Evolutionary conservation across 768 basidiomycete species (phyloP).

Genomic region (Hericium erinaceus): DNA sequence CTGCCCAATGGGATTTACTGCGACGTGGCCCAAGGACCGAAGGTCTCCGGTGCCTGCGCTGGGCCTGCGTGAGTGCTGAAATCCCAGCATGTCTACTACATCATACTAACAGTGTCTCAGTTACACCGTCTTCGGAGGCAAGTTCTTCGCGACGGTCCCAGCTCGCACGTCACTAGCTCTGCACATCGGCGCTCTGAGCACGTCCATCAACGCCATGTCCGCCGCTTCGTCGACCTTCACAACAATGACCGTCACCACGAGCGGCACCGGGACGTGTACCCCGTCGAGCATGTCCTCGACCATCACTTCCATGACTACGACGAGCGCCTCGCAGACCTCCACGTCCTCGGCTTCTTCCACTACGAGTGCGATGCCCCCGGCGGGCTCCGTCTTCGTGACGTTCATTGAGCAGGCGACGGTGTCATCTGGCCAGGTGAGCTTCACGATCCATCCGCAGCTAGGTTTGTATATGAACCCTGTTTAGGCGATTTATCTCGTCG

Average conservation of each 20-base stretch:
- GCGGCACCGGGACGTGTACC: not conserved
- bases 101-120: conserved; percentile 6
- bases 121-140: conserved; percentile 6
- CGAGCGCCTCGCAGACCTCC: not conserved
- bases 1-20: conserved; percentile 54
- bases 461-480: not conserved
- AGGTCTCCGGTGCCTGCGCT: conserved; percentile 33
- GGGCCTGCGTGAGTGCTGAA: conserved; percentile 32
- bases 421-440: conserved; percentile 42
- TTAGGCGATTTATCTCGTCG: conserved; percentile 53
- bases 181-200: conserved; percentile 12
- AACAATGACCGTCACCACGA: not conserved
- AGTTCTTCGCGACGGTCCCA: conserved; percentile 16
- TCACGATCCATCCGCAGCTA: not conserved
- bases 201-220: not conserved
- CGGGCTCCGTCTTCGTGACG: conserved; percentile 3
- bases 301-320: not conserved
- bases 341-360: not conserved
- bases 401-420: conserved; percentile 51
- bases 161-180: conserved; percentile 19
- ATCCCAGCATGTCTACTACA: no score
- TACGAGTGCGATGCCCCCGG: not conserved
- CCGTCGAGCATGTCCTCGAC: not conserved
- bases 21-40: conserved; percentile 50
- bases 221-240: not conserved